These are phyloP conservation scores for Colletotrichum trifolii DNA, from an alignment of 2,329 filamentous ascomycete species.

Conservation along the genomic window DNA sequence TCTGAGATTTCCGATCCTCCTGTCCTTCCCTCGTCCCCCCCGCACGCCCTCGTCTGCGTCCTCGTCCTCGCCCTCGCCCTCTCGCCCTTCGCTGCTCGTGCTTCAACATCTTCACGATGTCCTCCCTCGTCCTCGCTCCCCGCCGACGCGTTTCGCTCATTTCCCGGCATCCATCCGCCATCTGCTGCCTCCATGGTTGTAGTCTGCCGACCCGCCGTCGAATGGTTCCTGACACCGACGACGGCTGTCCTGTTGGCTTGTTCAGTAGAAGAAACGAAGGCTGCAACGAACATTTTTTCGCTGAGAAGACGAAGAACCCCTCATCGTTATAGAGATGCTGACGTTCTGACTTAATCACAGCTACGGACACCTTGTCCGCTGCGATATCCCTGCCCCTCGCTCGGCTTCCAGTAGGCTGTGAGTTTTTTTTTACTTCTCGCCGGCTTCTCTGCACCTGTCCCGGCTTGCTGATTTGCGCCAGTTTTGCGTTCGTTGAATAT, in stretches of 20 bases:
- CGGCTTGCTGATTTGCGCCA: conserved; percentile 41
- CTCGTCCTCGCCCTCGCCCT: conserved; percentile 46
- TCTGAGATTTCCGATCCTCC: conserved; percentile 46
- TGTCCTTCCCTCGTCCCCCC: conserved; percentile 46
- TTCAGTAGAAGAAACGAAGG: no score
- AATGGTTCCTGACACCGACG: conserved; percentile 23
- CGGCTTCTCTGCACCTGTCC: neutral
- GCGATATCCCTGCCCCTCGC: conserved; percentile 95
- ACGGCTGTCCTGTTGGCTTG: conserved; percentile 15
- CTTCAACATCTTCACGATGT: conserved; percentile 42
- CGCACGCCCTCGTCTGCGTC: conserved; percentile 49
- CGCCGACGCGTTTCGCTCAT: conserved; percentile 45
- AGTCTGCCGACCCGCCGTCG: conserved; percentile 29
- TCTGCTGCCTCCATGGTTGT: conserved; percentile 21
- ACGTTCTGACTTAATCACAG: conserved; percentile 62
- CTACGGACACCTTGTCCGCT: conserved; percentile 97
- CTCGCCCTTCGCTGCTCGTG: conserved; percentile 46
- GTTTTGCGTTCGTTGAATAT: conserved; percentile 99
- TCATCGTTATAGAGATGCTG: conserved; percentile 53
- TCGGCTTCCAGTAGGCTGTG: conserved; percentile 95
- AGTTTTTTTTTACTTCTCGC: conserved; percentile 55
- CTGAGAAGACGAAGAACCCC: neutral
- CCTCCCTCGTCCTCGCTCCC: conserved; percentile 44
- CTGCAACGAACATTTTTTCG: conserved; percentile 11
- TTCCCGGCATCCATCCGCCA: conserved; percentile 45